Base-by-base conservation (phyloP, 768 basidiomycete genomes). In the Pulveroboletus frians region DNA sequence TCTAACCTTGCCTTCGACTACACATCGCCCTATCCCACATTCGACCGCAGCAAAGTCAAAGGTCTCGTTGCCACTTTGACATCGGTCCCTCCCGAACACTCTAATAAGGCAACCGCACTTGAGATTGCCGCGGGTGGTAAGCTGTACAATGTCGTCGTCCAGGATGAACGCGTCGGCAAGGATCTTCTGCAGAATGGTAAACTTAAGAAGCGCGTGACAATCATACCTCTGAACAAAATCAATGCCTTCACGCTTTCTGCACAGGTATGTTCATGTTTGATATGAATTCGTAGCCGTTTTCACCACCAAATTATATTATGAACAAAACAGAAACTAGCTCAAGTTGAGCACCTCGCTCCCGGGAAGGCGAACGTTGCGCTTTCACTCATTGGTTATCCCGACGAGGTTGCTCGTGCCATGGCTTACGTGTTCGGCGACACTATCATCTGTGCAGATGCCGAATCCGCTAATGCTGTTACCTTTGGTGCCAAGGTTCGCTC, bases 201-300 rank as follows among this genome's bases (percentile, higher is more conserved):
- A 42, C 79, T 98, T 57, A 85, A 81, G 72, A 92, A 87, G 68
- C 82, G 93, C 17, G 88, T 95, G 17, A 96, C 92, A 0, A 83
- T 96, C 66, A 92, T 98, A 56, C 95, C 95, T 0, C 72, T 99
- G 41, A 95, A 85, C 68, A 95, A 92, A 72, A 94, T 99, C 61
- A 81, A 79, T 45, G 76, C 83, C 1, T 79, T 75, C 57, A 77
- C 66, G 35, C 71, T 81, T 45, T 61, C 73, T 4, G 66, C 73
- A 4, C 71, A 88, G 76, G 76, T 71, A 67, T 57, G 66, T 49
- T 17, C n/a, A 11, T 23, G 10, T 43, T 39, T 29, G 13, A 44
- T 30, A 23, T 10, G 14, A 3, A 23, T 26, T 6, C 10, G 8
- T 32, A 9, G 5, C 3, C 5, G 1, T 7, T 23, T 46, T 13